phyloP scores from a whole-genome alignment of 2,329 filamentous ascomycete genomes.

The Alternaria sp. region DNA sequence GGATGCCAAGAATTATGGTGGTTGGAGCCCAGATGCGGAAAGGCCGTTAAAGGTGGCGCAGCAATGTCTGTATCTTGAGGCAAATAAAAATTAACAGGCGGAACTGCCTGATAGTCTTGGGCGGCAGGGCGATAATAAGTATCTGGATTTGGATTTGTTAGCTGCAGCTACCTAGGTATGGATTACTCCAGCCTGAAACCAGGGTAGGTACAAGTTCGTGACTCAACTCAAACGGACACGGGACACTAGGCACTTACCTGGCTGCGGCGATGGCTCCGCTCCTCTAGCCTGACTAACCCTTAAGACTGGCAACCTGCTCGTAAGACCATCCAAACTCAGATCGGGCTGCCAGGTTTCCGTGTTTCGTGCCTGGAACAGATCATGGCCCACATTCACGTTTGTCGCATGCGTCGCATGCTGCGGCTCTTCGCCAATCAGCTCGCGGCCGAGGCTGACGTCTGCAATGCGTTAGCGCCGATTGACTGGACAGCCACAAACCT shows the following conservation, averaged over 20 bases:
- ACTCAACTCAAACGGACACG: slow-evolving; percentile 38
- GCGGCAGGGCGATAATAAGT: slow-evolving; percentile 44
- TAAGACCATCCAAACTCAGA: slow-evolving; percentile 19
- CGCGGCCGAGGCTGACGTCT: slow-evolving; percentile 46
- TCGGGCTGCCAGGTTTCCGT: slow-evolving; percentile 40
- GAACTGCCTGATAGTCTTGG: slow-evolving; percentile 32
- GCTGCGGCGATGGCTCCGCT: slow-evolving; percentile 27
- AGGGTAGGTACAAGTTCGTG: slow-evolving; percentile 27
- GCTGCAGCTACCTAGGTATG: slow-evolving; percentile 22
- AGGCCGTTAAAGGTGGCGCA: slow-evolving; percentile 40
- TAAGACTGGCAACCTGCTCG: slow-evolving; percentile 32
- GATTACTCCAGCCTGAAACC: slow-evolving; percentile 42
- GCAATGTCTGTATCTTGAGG: slow-evolving; percentile 41
- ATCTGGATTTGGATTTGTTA: slow-evolving; percentile 34
- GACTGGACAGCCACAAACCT: slow-evolving; percentile 2
- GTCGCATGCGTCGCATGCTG: slow-evolving; percentile 38
- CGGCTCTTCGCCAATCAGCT: slow-evolving; percentile 42
- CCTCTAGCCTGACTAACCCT: slow-evolving; percentile 27
- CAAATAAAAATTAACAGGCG: slow-evolving; percentile 35
- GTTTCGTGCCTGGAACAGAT: slow-evolving; percentile 45
- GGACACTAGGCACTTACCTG: slow-evolving; percentile 32
- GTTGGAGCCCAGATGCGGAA: slow-evolving; percentile 40
- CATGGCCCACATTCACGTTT: slow-evolving; percentile 30
- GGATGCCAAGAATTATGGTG: slow-evolving; percentile 42
- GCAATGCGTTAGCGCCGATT: slow-evolving; percentile 23